These are phyloP conservation scores for Globisporangium irregulare DNA, from an alignment of 352 stramenopile species.

Conservation along the genomic window DNA sequence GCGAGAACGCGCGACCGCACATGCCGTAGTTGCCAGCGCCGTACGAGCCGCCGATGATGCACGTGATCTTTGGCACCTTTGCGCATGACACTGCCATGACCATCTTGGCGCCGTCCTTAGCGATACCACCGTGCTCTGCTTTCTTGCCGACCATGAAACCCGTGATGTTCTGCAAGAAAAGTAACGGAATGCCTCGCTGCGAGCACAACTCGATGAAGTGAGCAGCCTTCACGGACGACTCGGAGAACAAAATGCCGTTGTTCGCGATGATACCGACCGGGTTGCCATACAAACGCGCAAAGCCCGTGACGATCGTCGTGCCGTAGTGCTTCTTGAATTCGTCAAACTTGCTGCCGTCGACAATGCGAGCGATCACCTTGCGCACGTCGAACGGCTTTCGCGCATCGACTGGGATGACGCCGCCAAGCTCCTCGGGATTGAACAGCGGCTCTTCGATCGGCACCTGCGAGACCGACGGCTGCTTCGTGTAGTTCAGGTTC, in stretches of 20 bases:
- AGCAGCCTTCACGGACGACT: constrained; percentile 91
- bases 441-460: constrained; percentile 66
- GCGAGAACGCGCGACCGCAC: constrained; percentile 92
- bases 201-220: constrained; percentile 99
- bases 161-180: constrained; percentile 91
- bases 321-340: constrained; percentile 96
- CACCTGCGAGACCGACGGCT: not conserved
- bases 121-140: constrained; percentile 16
- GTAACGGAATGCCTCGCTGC: constrained; percentile 93
- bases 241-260: constrained; percentile 96
- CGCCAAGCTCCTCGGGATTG: constrained; percentile 89
- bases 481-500: constrained; percentile 75
- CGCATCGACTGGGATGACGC: constrained; percentile 92
- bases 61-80: constrained; percentile 93
- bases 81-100: constrained; percentile 94
- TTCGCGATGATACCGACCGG: constrained; percentile 97
- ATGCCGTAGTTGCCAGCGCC: constrained; percentile 68
- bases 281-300: constrained; percentile 94
- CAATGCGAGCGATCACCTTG: constrained; percentile 94
- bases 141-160: not conserved
- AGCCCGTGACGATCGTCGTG: constrained; percentile 96
- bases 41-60: constrained; percentile 96
- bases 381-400: constrained; percentile 83
- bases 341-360: constrained; percentile 84
- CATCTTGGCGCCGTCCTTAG: constrained; percentile 96